phyloP scores from a whole-genome alignment of 2,329 filamentous ascomycete genomes.

The Pseudocercospora fijiensis region DNA sequence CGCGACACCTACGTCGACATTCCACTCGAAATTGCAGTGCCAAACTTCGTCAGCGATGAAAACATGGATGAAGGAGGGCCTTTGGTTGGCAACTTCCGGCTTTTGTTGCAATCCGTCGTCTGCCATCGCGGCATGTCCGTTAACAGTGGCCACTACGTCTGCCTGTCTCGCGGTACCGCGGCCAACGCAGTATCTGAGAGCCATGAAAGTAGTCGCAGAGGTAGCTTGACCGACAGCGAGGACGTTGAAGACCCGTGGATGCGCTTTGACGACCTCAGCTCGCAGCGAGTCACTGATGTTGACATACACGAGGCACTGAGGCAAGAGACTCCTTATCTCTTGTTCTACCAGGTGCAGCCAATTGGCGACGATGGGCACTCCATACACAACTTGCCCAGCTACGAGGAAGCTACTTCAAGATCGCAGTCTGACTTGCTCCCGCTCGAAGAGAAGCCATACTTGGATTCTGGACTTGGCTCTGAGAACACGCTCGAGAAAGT shows the following conservation, averaged over 20 bases:
- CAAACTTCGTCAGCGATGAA: slow-evolving; percentile 86
- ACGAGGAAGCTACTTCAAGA: slow-evolving; percentile 42
- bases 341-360: slow-evolving; percentile 93
- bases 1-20: slow-evolving; percentile 88
- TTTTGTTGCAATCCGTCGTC: slow-evolving; percentile 85
- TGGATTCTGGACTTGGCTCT: slow-evolving; percentile 23
- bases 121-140: slow-evolving; percentile 86
- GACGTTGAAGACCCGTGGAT: slow-evolving; percentile 80
- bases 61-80: slow-evolving; percentile 64
- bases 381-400: slow-evolving; percentile 42
- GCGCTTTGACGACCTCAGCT: slow-evolving; percentile 83
- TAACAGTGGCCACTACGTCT: slow-evolving; percentile 87
- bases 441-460: slow-evolving; percentile 30
- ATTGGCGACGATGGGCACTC: slow-evolving; percentile 66
- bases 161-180: slow-evolving; percentile 73
- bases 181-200: slow-evolving; percentile 45
- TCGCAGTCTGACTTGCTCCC: slow-evolving; percentile 30
- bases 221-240: slow-evolving; percentile 39
- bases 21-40: slow-evolving; percentile 76
- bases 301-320: slow-evolving; percentile 75
- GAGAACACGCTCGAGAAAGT: slow-evolving; percentile 24
- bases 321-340: slow-evolving; percentile 86
- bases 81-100: slow-evolving; percentile 84
- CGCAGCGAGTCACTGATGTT: slow-evolving; percentile 69
- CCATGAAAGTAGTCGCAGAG: slow-evolving; percentile 39